A percentile compares a stretch with the other conserved stretches of the same genome.
Conservation (phyloP, 768 basidiomycete genomes). For the Termitomyces sp. region DNA sequence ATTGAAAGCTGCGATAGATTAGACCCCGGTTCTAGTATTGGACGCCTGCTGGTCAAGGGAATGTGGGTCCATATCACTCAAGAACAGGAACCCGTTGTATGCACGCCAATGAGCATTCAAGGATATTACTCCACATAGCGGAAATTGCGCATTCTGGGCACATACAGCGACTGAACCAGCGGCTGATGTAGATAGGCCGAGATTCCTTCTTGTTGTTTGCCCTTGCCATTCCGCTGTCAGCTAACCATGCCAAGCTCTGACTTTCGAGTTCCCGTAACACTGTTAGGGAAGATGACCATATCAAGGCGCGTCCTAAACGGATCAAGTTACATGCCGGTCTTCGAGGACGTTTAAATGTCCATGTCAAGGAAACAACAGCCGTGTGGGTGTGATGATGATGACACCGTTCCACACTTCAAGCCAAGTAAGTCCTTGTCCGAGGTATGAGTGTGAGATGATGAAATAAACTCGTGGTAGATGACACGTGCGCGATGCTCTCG, state of each 20-base stretch:
- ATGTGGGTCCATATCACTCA: not conserved
- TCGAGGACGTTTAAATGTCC: not conserved
- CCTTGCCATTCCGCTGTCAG: not conserved
- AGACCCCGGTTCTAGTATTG: not conserved
- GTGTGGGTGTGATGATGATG: not conserved
- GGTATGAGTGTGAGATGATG: not conserved
- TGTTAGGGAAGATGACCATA: not conserved
- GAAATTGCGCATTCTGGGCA: not conserved
- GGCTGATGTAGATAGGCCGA: not conserved
- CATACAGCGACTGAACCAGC: not conserved
- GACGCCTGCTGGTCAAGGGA: not conserved
- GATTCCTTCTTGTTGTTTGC: not conserved
- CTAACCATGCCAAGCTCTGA: not conserved
- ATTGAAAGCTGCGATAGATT: not conserved
- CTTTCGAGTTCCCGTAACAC: not conserved
- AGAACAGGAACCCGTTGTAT: not conserved
- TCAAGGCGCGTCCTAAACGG: not conserved
- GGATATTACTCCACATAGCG: not conserved
- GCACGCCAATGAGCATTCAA: not conserved
- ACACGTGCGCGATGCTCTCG: not conserved
- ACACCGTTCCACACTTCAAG: not conserved
- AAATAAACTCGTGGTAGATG: not conserved
- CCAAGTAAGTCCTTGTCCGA: not conserved
- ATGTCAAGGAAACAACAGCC: slow-evolving; percentile 5
- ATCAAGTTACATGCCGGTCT: not conserved